Percentiles rank a stretch among this genome's conserved stretches.
Conservation (phyloP, 2,329 filamentous ascomycete genomes). For the Aspergillus tamarii region DNA sequence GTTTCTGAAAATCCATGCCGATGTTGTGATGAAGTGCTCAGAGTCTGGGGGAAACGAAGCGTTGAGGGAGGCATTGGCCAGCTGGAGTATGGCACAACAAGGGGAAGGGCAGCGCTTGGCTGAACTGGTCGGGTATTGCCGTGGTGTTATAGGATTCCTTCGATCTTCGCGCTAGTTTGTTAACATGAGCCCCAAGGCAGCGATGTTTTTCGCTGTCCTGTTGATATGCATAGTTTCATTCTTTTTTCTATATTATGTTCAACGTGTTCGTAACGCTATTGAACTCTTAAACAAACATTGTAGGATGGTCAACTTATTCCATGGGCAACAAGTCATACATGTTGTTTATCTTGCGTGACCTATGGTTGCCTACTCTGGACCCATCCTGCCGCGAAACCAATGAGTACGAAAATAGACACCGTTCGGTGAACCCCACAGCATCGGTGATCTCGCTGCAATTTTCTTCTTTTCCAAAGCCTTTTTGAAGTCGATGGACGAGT, state of each 20-base stretch:
- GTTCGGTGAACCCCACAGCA: too few relatives aligned
- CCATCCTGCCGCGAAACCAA: neutral
- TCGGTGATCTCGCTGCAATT: neutral
- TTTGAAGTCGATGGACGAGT: conserved; percentile 12
- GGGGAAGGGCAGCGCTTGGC: conserved; percentile 72
- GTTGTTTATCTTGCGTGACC: conserved; percentile 6
- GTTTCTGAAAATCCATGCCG: conserved; percentile 78
- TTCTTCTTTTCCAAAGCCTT: neutral
- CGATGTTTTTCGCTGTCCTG: neutral
- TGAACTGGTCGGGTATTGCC: conserved; percentile 81
- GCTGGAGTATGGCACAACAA: conserved; percentile 75
- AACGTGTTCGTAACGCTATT: neutral
- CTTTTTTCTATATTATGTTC: neutral
- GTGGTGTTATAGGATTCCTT: conserved; percentile 82
- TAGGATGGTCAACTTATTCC: neutral
- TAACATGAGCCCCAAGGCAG: neutral
- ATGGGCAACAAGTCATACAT: conserved; percentile 15
- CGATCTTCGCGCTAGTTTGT: conserved; percentile 56
- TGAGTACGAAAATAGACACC: neutral
- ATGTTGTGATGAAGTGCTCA: conserved; percentile 53
- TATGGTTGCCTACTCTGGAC: neutral
- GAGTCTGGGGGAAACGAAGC: conserved; percentile 46
- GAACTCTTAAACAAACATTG: neutral
- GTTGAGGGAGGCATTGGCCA: conserved; percentile 62
- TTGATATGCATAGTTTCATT: neutral